Base-by-base conservation (phyloP, 179 eudicot genomes). In the Beta corolliflora region DNA sequence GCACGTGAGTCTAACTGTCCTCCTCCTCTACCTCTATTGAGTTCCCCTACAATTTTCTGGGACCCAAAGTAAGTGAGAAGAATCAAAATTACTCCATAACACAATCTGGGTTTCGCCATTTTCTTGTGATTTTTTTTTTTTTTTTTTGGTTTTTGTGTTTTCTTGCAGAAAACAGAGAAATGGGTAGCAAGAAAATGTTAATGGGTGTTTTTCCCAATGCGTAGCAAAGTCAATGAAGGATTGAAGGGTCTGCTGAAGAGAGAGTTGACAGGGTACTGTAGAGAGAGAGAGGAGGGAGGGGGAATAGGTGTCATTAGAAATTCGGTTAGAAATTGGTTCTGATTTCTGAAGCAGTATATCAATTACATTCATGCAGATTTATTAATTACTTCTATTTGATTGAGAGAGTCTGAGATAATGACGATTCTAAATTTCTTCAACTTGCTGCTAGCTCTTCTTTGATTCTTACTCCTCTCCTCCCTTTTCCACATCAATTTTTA, bases 271-370 rank as follows among this genome's bases (percentile, higher is more conserved):
- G 29, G 73, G 8, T 5, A 48, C 18, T 10, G 2, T 8, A 45
- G 45, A 31, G 64, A 73, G 77, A 19, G 44, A 74, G 65, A 74
- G 23, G 25, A 23, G 6, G 68, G 15, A 10, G 25, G 23, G 16
- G 68, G 41, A 36, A 9, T 2, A 9, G 77, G 77, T 73, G 63
- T 73, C 63, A 63, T 46, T 55, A 56, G 65, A 55, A 74, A 56
- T 74, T 74, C 77, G 23, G 77, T 74, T 74, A 36, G 77, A 74
- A 56, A 74, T 16, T 74, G 77, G 77, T 74, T 31, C 55, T 54
- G 63, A n/a, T n/a, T n/a, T n/a, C n/a, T 56, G 61, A 13, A 56
- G 61, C 4, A 58, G n/a, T 0, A 58, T 9, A 58, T 58, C 61
- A 58, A 58, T 58, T 58, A 7, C 50, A 46, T 4, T 7, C 50